Evolutionary conservation across 2,329 filamentous ascomycete species (phyloP).

Genomic region (Colletotrichum brevisporum): DNA sequence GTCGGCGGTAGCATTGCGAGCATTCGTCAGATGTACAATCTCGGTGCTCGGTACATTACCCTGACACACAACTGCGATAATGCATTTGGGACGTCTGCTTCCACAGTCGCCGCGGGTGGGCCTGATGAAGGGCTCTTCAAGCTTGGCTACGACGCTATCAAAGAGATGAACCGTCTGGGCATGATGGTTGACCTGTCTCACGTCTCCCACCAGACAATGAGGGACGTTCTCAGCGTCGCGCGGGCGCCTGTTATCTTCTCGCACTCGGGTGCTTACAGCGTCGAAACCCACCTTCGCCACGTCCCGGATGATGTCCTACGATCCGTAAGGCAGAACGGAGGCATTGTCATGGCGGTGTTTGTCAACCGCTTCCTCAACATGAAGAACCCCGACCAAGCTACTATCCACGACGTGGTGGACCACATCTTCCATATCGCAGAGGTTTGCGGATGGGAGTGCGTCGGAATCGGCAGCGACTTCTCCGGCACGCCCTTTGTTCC

Average conservation of each 20-base stretch:
- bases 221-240: slow-evolving; percentile 47
- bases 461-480: slow-evolving; percentile 55
- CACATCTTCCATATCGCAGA: slow-evolving; percentile 49
- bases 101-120: slow-evolving; percentile 46
- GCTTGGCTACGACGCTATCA: slow-evolving; percentile 47
- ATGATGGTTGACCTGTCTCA: slow-evolving; percentile 53
- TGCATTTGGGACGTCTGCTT: slow-evolving; percentile 48
- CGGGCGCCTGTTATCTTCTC: slow-evolving; percentile 51
- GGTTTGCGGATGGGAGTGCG: slow-evolving; percentile 52
- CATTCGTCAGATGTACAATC: slow-evolving; percentile 51
- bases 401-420: slow-evolving; percentile 53
- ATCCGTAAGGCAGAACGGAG: slow-evolving; percentile 52
- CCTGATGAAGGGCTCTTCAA: slow-evolving; percentile 45
- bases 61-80: slow-evolving; percentile 54
- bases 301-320: slow-evolving; percentile 57
- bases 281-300: slow-evolving; percentile 52
- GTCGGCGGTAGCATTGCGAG: slow-evolving; percentile 51
- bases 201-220: slow-evolving; percentile 49
- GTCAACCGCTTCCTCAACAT: slow-evolving; percentile 52
- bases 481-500: slow-evolving; percentile 50
- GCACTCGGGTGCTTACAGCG: slow-evolving; percentile 47
- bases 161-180: slow-evolving; percentile 55
- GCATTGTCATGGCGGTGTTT: slow-evolving; percentile 58
- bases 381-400: slow-evolving; percentile 48
- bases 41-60: slow-evolving; percentile 56